Conservation (phyloP, 345 rosid genomes). For the Geranium brycei region DNA sequence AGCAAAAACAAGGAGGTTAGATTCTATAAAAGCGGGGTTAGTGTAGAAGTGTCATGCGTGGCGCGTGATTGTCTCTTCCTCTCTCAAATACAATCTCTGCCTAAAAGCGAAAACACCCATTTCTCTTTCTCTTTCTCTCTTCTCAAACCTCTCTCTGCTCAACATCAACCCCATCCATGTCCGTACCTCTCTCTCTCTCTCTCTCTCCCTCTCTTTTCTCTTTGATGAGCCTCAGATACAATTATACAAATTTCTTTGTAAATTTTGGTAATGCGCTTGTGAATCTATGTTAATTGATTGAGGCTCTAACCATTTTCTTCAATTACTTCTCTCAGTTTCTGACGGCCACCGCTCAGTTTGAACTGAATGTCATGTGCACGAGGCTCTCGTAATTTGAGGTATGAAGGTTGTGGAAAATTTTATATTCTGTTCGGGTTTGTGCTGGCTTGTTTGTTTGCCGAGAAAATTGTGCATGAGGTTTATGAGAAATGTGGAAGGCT, state of each 20-base stretch:
- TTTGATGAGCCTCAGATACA: neutral
- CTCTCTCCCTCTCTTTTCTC: neutral
- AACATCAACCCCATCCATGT: constrained; percentile 2
- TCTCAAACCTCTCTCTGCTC: constrained; percentile 6
- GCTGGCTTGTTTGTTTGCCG: constrained; percentile 5
- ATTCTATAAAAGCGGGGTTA: too few relatives aligned
- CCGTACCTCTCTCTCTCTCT: constrained; percentile 3
- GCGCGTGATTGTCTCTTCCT: too few relatives aligned
- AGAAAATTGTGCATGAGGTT: constrained; percentile 2
- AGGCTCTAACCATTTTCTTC: neutral
- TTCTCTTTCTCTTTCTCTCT: neutral
- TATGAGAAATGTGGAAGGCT: neutral
- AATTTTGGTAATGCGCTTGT: neutral
- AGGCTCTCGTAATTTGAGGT: neutral
- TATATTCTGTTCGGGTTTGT: neutral
- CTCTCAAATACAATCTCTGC: too few relatives aligned
- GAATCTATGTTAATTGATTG: neutral
- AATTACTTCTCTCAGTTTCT: neutral
- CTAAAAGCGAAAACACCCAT: too few relatives aligned
- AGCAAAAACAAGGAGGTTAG: too few relatives aligned
- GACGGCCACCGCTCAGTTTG: neutral
- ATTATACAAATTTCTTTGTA: too few relatives aligned
- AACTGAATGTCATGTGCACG: neutral
- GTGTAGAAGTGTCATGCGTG: too few relatives aligned
- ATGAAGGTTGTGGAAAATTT: neutral